phyloP scores from a whole-genome alignment of 345 rosid genomes.

The Garcia nutans region DNA sequence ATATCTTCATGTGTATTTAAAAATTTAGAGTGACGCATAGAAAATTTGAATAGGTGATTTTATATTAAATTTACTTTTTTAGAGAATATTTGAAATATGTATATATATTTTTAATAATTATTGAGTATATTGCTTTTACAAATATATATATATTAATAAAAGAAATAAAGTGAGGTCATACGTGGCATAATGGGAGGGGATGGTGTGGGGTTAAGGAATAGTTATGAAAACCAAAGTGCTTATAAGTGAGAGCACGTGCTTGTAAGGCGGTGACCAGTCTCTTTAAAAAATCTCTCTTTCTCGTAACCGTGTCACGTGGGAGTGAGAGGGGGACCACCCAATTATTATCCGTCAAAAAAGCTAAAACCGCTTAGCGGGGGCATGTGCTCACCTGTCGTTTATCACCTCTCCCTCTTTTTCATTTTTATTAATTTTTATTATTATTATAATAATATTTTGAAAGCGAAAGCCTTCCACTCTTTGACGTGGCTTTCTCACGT shows the following conservation, averaged over 20 bases:
- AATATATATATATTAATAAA: neutral
- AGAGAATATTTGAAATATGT: too few species aligned
- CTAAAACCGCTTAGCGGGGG: conserved; percentile 30
- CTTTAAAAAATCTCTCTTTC: conserved; percentile 15
- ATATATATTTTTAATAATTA: too few species aligned
- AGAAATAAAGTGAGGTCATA: neutral
- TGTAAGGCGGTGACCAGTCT: conserved; percentile 22
- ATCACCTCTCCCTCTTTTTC: neutral
- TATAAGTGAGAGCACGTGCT: conserved; percentile 41
- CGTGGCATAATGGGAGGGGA: neutral
- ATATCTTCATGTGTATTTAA: too few species aligned
- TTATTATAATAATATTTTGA: neutral
- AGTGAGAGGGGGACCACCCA: conserved; percentile 16
- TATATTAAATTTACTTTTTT: too few species aligned
- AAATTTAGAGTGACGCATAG: too few species aligned
- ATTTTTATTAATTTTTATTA: neutral
- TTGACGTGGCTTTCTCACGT: conserved; percentile 23
- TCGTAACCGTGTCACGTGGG: conserved; percentile 50
- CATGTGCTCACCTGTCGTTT: conserved; percentile 45
- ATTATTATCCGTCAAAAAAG: neutral
- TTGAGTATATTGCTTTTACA: too few species aligned
- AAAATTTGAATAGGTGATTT: too few species aligned
- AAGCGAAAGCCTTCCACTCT: neutral
- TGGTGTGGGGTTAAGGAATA: neutral
- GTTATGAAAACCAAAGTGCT: neutral